A percentile compares a stretch with the other conserved stretches of the same genome.
These are phyloP conservation scores for Sugiyamaella mastotermitis DNA, from an alignment of 805 yeast species.

Conservation along the genomic window DNA sequence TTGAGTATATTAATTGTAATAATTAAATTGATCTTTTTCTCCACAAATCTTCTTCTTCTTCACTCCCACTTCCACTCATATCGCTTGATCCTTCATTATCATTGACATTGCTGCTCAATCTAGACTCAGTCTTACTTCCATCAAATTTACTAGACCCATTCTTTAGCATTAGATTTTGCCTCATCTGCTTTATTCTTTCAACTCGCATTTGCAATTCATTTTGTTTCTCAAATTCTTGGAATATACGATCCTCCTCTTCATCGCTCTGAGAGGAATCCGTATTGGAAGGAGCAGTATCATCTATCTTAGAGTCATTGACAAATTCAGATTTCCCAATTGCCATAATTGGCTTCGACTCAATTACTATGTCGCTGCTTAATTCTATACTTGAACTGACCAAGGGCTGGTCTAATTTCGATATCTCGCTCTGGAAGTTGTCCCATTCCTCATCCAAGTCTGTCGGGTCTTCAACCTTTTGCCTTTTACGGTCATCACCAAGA, in stretches of 20 bases:
- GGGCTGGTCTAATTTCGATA: background rate
- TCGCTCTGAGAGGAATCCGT: slow-evolving; percentile 4
- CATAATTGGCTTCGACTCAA: slow-evolving; percentile 11
- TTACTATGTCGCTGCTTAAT: slow-evolving; percentile 1
- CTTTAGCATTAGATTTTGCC: slow-evolving; percentile 1
- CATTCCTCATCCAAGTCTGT: slow-evolving; percentile 13
- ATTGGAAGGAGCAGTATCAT: background rate
- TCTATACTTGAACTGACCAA: background rate
- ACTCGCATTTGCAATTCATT: slow-evolving; percentile 10
- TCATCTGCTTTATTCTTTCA: background rate
- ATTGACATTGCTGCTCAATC: background rate
- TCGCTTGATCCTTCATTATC: background rate
- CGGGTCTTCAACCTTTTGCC: background rate
- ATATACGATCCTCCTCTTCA: slow-evolving; percentile 8
- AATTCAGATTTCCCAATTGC: too few species aligned
- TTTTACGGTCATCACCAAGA: background rate
- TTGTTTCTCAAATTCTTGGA: slow-evolving; percentile 12
- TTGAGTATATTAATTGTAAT: background rate
- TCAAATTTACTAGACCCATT: background rate
- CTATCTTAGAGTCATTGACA: too few species aligned
- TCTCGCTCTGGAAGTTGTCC: slow-evolving; percentile 13
- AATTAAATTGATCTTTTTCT: background rate
- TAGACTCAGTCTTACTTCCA: slow-evolving; percentile 1
- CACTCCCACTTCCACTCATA: slow-evolving; percentile 2
- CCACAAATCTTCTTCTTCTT: slow-evolving; percentile 11